Evolutionary conservation across 768 basidiomycete genomes (phyloP).

Genomic region (Suillus decipiens): DNA sequence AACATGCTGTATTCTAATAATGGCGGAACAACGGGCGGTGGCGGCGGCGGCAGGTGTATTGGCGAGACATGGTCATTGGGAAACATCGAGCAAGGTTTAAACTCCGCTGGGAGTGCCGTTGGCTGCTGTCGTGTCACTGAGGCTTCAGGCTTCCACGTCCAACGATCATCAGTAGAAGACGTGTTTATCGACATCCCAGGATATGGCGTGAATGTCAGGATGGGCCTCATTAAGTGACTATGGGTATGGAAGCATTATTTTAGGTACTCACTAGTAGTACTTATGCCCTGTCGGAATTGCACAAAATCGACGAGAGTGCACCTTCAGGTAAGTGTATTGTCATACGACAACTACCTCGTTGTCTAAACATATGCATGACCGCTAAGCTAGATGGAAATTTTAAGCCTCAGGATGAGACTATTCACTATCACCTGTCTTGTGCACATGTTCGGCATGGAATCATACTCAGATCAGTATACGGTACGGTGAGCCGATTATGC

Average conservation of each 20-base stretch:
- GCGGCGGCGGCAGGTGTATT: too few relatives aligned
- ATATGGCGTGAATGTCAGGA: not conserved
- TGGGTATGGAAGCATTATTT: not conserved
- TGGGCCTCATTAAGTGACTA: not conserved
- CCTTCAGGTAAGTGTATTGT: not conserved
- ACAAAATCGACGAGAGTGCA: not conserved
- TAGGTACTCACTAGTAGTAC: too few relatives aligned
- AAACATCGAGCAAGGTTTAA: too few relatives aligned
- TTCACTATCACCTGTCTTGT: not conserved
- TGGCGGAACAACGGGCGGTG: not conserved
- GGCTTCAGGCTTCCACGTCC: too few relatives aligned
- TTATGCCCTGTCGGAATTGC: not conserved
- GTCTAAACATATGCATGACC: not conserved
- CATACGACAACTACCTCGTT: not conserved
- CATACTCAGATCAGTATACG: too few relatives aligned
- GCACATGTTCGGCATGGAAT: not conserved
- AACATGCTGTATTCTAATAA: not conserved
- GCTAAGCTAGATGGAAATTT: not conserved
- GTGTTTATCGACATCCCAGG: not conserved
- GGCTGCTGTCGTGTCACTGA: too few relatives aligned
- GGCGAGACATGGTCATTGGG: too few relatives aligned
- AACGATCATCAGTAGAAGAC: not conserved
- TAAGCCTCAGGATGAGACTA: not conserved
- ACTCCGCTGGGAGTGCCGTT: too few relatives aligned
- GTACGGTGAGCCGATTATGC: too few relatives aligned